Evolutionary conservation across 495 filamentous ascomycete genomes (phyloP), one percentile per base, ranked within the genome.

Genomic region (Terfezia boudieri): DNA sequence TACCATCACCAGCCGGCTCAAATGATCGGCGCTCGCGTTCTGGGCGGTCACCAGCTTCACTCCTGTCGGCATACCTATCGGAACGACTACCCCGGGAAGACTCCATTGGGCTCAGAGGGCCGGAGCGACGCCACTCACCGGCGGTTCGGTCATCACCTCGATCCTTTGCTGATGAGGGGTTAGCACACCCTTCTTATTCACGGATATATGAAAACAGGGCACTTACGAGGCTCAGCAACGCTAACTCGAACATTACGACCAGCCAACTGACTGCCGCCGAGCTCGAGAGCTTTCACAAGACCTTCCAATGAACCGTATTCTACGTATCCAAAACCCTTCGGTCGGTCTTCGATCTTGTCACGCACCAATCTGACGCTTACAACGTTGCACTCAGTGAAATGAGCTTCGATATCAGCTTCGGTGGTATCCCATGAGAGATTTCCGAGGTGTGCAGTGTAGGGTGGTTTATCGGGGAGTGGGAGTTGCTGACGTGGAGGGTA

Each of bases 251-350:
- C 87, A 57, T 77, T 82, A 50, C 90, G 76, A 46, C 88, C 89
- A 67, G 87, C 79, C 63, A 98, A 84, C 56, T 76, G 77, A 23
- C 74, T 71, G 50, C 83, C 83, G 58, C 82, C 84, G 54, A 87
- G 74, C 43, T 84, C 83, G 52, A 98, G 72, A 32, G 92, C 92
- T 60, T 84, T 82, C 72, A 94, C 87, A 61, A 98, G 71, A 48
- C 92, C 90, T 53, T 94, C 87, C 16, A 88, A 73, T 43, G 80
- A 82, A 55, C 73, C 80, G 63, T 95, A 98, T 64, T 96, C 92
- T 51, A 92, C 87, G 69, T 98, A 98, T 48, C 87, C 90, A 64
- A 98, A 98, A 43, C 90, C 90, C 74, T 98, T 98, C 50, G 90
- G 90, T 62, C 83, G 83, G 58, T 80, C 76, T 60, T 86, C 84